Conservation (phyloP, 164 flowering plant genomes). For the Umbellularia californica region DNA sequence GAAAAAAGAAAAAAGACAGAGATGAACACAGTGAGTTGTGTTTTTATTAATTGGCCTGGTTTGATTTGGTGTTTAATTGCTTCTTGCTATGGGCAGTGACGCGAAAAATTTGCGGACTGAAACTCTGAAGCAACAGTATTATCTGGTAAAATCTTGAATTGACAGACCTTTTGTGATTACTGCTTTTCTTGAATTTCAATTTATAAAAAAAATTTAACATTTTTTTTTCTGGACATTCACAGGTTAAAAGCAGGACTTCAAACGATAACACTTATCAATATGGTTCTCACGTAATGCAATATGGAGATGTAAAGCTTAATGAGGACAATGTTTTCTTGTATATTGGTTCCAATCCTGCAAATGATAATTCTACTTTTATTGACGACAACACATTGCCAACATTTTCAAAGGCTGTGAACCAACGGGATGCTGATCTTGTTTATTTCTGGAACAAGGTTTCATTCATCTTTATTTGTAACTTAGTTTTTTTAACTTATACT, state of each 20-base stretch:
- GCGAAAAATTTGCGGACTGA: conserved; percentile 67
- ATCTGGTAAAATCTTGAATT: conserved; percentile 47
- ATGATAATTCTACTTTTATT: conserved; percentile 53
- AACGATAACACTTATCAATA: conserved; percentile 25
- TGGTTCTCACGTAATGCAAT: conserved; percentile 94
- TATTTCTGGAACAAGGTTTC: conserved; percentile 81
- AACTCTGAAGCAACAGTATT: conserved; percentile 80
- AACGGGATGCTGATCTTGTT: conserved; percentile 81
- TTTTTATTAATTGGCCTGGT: background rate
- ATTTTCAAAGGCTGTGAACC: conserved; percentile 51
- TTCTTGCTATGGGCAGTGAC: conserved; percentile 49
- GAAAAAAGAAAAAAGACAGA: background rate
- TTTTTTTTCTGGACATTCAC: conserved; percentile 10
- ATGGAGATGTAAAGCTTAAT: conserved; percentile 55
- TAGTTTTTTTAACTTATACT: background rate
- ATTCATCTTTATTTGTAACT: background rate
- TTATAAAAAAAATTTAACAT: too few species aligned
- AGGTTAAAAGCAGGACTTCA: conserved; percentile 75
- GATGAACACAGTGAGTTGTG: background rate
- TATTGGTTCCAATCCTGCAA: conserved; percentile 77
- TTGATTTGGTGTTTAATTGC: conserved; percentile 1
- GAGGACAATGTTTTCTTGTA: conserved; percentile 44
- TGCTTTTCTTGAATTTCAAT: background rate
- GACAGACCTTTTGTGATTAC: background rate
- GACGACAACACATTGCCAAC: conserved; percentile 45